phyloP scores from a whole-genome alignment of 805 yeast genomes.

The Ogataea pilisensis region DNA sequence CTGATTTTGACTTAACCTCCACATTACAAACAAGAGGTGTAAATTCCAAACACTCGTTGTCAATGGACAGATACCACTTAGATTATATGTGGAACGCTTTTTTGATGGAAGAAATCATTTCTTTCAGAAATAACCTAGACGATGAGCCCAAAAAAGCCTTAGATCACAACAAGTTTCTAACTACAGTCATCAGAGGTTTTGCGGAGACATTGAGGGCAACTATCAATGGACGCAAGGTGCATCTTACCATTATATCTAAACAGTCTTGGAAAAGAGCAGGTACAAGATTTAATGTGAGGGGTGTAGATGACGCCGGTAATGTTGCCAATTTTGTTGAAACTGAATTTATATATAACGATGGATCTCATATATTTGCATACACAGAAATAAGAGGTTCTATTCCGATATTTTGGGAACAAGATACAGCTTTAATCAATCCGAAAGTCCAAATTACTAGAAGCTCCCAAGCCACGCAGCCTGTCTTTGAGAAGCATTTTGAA shows the following conservation, averaged over 20 bases:
- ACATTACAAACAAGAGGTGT: constrained; percentile 74
- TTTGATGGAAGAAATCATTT: constrained; percentile 77
- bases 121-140: constrained; percentile 69
- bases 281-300: constrained; percentile 90
- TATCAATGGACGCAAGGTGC: constrained; percentile 36
- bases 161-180: constrained; percentile 76
- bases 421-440: constrained; percentile 83
- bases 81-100: constrained; percentile 97
- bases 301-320: constrained; percentile 90
- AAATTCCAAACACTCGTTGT: constrained; percentile 36
- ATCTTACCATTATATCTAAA: constrained; percentile 78
- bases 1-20: constrained; percentile 90
- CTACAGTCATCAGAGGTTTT: constrained; percentile 93
- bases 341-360: constrained; percentile 63
- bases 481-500: constrained; percentile 78
- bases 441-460: constrained; percentile 88
- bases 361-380: constrained; percentile 60
- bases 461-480: constrained; percentile 86
- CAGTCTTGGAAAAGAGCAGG: constrained; percentile 99
- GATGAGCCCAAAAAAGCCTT: constrained; percentile 52
- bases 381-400: constrained; percentile 93
- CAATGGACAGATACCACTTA: constrained; percentile 61
- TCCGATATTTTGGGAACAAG: constrained; percentile 98
- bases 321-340: constrained; percentile 97
- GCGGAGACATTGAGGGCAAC: constrained; percentile 66